phyloP scores from a whole-genome alignment of 768 basidiomycete genomes.

The Pholiota microspora region DNA sequence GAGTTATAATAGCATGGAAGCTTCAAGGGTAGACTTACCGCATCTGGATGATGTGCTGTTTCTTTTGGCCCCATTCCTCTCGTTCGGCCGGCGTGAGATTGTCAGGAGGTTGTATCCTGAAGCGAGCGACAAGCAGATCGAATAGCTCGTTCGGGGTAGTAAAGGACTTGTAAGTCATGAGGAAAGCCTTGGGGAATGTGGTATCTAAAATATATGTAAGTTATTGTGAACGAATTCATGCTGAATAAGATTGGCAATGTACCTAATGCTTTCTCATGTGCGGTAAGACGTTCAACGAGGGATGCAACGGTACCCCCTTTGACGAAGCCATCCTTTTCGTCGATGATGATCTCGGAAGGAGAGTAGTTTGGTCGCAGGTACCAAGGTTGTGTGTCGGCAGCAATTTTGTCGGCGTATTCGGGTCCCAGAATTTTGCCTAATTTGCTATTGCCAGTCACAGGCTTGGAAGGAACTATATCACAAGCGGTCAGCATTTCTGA shows the following conservation, averaged over 20 bases:
- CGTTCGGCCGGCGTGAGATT: constrained; percentile 59
- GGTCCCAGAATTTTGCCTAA: constrained; percentile 67
- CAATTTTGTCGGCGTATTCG: constrained; percentile 41
- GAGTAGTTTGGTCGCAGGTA: constrained; percentile 82
- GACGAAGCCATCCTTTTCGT: constrained; percentile 77
- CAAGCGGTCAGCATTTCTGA: neutral
- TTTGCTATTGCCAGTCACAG: constrained; percentile 45
- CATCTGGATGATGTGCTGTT: constrained; percentile 84
- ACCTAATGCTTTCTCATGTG: constrained; percentile 78
- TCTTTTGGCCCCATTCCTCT: constrained; percentile 79
- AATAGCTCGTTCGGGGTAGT: constrained; percentile 81
- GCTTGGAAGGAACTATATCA: constrained; percentile 22
- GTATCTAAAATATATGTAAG: constrained; percentile 47
- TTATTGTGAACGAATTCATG: neutral
- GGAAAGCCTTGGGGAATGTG: constrained; percentile 82
- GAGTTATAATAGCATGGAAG: constrained; percentile 2
- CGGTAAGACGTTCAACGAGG: constrained; percentile 85
- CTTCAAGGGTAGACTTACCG: constrained; percentile 52
- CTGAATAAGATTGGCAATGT: constrained; percentile 34
- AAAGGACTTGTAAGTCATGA: constrained; percentile 97
- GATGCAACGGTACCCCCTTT: constrained; percentile 85
- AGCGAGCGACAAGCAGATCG: constrained; percentile 77
- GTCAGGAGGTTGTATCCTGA: constrained; percentile 72
- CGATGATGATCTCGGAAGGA: constrained; percentile 75
- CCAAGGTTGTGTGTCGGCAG: constrained; percentile 63